These are phyloP conservation scores for Thozetella sp. DNA, from an alignment of 495 filamentous ascomycete genomes.

Conservation along the genomic window DNA sequence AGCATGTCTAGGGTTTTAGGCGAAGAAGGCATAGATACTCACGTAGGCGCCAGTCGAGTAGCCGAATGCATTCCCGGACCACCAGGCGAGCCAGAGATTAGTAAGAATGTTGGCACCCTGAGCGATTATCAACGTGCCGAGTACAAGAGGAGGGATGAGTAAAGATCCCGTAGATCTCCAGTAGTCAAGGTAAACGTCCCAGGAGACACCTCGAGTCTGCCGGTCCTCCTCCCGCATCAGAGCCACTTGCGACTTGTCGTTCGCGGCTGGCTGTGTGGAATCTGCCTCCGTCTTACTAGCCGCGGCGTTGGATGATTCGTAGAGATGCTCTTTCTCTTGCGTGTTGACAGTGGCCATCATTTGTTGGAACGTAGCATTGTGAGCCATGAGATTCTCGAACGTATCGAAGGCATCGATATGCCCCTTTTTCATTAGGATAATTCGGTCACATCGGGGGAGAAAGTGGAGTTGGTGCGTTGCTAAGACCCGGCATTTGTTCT, in stretches of 20 bases:
- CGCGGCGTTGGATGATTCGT: conserved; percentile 35
- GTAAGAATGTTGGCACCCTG: conserved; percentile 89
- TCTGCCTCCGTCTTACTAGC: too few species aligned
- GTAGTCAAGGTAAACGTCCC: conserved; percentile 82
- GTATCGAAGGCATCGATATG: conserved; percentile 82
- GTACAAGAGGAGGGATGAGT: conserved; percentile 66
- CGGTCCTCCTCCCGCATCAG: conserved; percentile 93
- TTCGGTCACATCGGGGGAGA: conserved; percentile 82
- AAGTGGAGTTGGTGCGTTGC: conserved; percentile 96
- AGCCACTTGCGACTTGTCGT: conserved; percentile 59
- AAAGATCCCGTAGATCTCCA: conserved; percentile 76
- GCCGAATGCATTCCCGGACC: conserved; percentile 76
- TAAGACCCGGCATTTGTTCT: conserved; percentile 85
- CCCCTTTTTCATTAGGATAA: conserved; percentile 89
- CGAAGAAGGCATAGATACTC: neutral
- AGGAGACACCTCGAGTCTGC: conserved; percentile 75
- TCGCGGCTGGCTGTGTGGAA: conserved; percentile 57
- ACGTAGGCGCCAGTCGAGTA: conserved; percentile 75
- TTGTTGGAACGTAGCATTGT: conserved; percentile 71
- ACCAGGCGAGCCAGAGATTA: conserved; percentile 89
- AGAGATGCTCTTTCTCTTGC: conserved; percentile 55
- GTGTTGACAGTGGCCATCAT: conserved; percentile 84
- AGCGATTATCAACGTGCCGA: conserved; percentile 66
- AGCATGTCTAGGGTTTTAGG: neutral
- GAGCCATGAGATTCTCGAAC: conserved; percentile 80